Conservation (phyloP, 768 basidiomycete genomes). For the Tephrocybe sp. region DNA sequence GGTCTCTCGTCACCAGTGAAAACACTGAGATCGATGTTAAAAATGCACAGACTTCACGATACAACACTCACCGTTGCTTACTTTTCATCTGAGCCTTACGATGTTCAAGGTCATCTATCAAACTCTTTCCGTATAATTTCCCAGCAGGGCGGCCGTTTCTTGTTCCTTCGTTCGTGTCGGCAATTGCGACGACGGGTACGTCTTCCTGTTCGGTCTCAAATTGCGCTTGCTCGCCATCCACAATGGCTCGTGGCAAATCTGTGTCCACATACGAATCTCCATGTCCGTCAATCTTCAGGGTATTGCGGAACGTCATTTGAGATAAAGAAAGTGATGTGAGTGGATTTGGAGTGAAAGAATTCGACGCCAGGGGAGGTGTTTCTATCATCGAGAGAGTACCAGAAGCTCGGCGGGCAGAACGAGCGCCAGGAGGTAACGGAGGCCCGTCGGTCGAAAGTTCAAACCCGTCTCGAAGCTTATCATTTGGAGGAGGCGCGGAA, state of each 20-base stretch:
- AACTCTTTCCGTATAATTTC: conserved; percentile 80
- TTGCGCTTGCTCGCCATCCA: conserved; percentile 77
- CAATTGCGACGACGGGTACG: conserved; percentile 20
- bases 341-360: conserved; percentile 80
- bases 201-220: conserved; percentile 41
- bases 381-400: conserved; percentile 30
- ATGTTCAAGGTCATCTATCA: conserved; percentile 86
- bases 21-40: conserved; percentile 44
- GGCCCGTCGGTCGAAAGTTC: conserved; percentile 65
- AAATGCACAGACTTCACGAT: not conserved
- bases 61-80: conserved; percentile 67
- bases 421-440: conserved; percentile 74
- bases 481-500: conserved; percentile 29
- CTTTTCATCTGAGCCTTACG: conserved; percentile 80
- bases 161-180: conserved; percentile 25
- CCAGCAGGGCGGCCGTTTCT: conserved; percentile 62
- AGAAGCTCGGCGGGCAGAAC: conserved; percentile 51
- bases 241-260: conserved; percentile 64
- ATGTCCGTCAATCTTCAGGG: conserved; percentile 67
- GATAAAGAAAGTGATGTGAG: conserved; percentile 68
- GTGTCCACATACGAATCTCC: conserved; percentile 58
- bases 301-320: conserved; percentile 84
- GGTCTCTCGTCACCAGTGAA: conserved; percentile 88
- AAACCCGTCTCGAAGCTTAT: conserved; percentile 53
- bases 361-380: conserved; percentile 45